Evolutionary conservation across 805 yeast genomes (phyloP), one percentile per base, ranked within the genome.

Genomic region (Pichia eremophila): DNA sequence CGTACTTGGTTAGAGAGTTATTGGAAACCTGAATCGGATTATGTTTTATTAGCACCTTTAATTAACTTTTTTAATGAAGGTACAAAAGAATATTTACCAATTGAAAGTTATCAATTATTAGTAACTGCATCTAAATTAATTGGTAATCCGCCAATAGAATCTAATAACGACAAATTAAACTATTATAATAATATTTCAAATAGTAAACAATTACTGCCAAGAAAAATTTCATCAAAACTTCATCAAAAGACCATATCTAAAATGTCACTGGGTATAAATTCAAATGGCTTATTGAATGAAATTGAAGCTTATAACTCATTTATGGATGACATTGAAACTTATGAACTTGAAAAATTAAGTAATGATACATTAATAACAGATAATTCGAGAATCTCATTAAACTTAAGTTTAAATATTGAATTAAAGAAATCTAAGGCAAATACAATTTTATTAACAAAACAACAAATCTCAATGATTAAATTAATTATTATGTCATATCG

Each of bases 1-100:
- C 85, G 80, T 61, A 69, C 78, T 35, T 91, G 99, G 99, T 67
- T 91, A 63, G 95, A 88, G 63, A 82, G 93, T 45, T 89, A 84
- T 61, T 91, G 96, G 96, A 78, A 81, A 52, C 77, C 75, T 43
- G 71, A 73, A 40, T 46, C 64, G 7, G 95, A 89, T 61, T 76
- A 75, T 51, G 65, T 63, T 27, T 68, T 81, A 38, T 66, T 89
- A 41, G 78, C 93, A 12, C 82, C 87, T 0, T 66, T 88, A 57
- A 73, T 85, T 41, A 85, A 85, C 57, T 84, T 88, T 59, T 81
- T 86, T 58, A 85, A 85, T 61, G 95, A 85, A 63, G 88, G 81
- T 14, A 71, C 81, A n/a, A 70, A 77, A n/a, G 58, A 62, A 12
- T 70, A 62, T 48, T 65, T 84, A 46, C 95, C 93, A 0, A 64